A percentile compares a stretch with the other conserved stretches of the same genome.
These are phyloP conservation scores for Botryotinia globosa DNA, from an alignment of 2,329 filamentous ascomycete species.

Conservation along the genomic window DNA sequence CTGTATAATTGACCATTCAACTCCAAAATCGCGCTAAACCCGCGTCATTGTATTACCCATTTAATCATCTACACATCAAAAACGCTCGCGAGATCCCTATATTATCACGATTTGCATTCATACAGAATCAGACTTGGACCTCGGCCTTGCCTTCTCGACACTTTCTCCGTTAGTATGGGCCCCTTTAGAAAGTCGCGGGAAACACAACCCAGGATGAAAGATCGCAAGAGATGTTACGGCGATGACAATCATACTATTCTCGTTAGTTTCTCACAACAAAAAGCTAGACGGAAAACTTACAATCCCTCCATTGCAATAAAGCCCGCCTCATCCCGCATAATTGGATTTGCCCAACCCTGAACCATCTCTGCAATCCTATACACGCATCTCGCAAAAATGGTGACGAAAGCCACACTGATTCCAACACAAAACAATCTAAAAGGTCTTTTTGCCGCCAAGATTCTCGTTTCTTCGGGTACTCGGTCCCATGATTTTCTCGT, in stretches of 20 bases:
- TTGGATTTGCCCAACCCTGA: conserved; percentile 60
- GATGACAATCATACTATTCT: conserved; percentile 44
- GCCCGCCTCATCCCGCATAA: conserved; percentile 60
- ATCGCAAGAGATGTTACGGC: conserved; percentile 47
- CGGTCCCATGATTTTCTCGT: conserved; percentile 24
- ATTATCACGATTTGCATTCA: not conserved
- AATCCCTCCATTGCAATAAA: conserved; percentile 58
- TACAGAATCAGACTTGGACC: not conserved
- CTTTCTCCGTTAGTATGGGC: not conserved
- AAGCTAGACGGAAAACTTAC: conserved; percentile 36
- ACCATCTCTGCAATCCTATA: conserved; percentile 56
- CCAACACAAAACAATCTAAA: conserved; percentile 29
- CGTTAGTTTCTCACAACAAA: not conserved
- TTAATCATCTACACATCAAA: too few species aligned
- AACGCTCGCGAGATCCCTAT: not conserved
- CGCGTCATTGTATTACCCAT: not conserved
- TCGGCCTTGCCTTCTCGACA: not conserved
- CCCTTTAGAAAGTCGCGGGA: conserved; percentile 17
- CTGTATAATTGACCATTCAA: not conserved
- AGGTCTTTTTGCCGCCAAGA: conserved; percentile 13
- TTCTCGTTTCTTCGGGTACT: conserved; percentile 22
- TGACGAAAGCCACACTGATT: conserved; percentile 23
- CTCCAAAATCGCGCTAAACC: not conserved
- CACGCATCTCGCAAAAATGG: conserved; percentile 30
- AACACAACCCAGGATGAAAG: conserved; percentile 43